Percentiles rank a stretch among this genome's conserved stretches.
Conservation (phyloP, 192 early-diverging fungal genomes). For the Haplosporangium gracile region DNA sequence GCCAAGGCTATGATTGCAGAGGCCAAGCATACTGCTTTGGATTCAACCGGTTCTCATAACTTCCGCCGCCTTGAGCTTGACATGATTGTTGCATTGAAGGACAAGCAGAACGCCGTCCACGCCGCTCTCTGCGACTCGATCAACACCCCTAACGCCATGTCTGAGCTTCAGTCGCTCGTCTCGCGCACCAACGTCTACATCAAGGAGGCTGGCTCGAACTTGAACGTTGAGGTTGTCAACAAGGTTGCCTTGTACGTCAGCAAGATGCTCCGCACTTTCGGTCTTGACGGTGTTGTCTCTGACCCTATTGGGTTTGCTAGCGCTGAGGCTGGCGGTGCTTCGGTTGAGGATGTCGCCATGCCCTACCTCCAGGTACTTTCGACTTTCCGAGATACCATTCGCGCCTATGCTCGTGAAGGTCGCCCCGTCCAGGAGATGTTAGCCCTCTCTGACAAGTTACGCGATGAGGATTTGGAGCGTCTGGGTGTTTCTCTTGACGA, state of each 20-base stretch:
- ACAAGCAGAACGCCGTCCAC: constrained; percentile 82
- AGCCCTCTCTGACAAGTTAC: constrained; percentile 85
- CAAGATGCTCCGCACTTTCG: constrained; percentile 85
- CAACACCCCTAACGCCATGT: constrained; percentile 88
- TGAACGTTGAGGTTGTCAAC: constrained; percentile 79
- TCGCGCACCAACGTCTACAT: constrained; percentile 86
- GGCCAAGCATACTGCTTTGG: constrained; percentile 60
- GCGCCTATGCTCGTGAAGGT: constrained; percentile 76
- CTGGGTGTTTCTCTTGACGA: constrained; percentile 95
- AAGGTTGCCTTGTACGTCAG: constrained; percentile 88
- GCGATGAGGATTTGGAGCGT: constrained; percentile 89
- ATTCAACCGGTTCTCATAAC: constrained; percentile 79
- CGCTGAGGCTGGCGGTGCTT: constrained; percentile 39
- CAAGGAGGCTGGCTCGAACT: constrained; percentile 65
- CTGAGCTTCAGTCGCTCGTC: constrained; percentile 84
- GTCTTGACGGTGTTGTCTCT: constrained; percentile 73
- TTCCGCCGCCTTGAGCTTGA: constrained; percentile 78
- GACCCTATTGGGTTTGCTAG: constrained; percentile 78
- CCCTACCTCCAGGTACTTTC: constrained; percentile 87
- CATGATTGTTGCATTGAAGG: constrained; percentile 72
- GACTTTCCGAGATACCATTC: constrained; percentile 90
- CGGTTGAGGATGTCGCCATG: constrained; percentile 64
- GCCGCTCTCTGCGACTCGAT: constrained; percentile 92
- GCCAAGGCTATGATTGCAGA: constrained; percentile 83
- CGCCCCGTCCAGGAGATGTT: constrained; percentile 70